Conservation (phyloP, 495 filamentous ascomycete species). For the Hypoxylon intermedium region DNA sequence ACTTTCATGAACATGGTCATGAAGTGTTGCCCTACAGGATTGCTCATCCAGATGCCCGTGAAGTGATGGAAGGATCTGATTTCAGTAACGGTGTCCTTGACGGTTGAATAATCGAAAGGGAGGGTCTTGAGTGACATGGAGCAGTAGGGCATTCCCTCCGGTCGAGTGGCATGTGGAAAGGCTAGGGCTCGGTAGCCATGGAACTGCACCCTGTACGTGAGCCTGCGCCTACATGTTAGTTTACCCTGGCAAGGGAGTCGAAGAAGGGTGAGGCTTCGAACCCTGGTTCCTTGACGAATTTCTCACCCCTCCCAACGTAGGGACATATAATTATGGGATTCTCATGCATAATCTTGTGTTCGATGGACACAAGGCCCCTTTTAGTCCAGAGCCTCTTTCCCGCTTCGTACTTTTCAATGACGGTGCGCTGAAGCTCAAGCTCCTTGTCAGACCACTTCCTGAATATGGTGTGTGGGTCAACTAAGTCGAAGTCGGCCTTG, state of each 20-base stretch:
- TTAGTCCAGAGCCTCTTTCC: conserved; percentile 27
- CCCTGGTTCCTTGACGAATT: conserved; percentile 1
- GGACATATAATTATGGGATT: neutral
- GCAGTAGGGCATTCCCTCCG: conserved; percentile 15
- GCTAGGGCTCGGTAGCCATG: conserved; percentile 23
- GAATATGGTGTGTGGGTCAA: neutral
- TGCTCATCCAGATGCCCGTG: conserved; percentile 1
- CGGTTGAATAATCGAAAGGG: conserved; percentile 1
- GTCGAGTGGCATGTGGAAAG: conserved; percentile 2
- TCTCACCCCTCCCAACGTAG: conserved; percentile 1
- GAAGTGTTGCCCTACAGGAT: conserved; percentile 12
- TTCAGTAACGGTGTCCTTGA: neutral
- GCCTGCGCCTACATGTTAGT: conserved; percentile 4
- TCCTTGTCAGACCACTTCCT: conserved; percentile 14
- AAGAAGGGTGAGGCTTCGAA: neutral
- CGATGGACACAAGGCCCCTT: conserved; percentile 3
- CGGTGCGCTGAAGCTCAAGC: conserved; percentile 20
- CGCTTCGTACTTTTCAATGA: conserved; percentile 24
- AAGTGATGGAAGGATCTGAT: neutral
- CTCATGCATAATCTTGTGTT: neutral
- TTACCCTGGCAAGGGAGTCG: neutral
- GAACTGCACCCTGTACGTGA: conserved; percentile 18
- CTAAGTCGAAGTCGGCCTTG: neutral
- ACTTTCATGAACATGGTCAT: conserved; percentile 26
- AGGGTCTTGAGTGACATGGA: conserved; percentile 11